Base-by-base conservation (phyloP, 495 filamentous ascomycete genomes). In the Penicillium bovifimosum region DNA sequence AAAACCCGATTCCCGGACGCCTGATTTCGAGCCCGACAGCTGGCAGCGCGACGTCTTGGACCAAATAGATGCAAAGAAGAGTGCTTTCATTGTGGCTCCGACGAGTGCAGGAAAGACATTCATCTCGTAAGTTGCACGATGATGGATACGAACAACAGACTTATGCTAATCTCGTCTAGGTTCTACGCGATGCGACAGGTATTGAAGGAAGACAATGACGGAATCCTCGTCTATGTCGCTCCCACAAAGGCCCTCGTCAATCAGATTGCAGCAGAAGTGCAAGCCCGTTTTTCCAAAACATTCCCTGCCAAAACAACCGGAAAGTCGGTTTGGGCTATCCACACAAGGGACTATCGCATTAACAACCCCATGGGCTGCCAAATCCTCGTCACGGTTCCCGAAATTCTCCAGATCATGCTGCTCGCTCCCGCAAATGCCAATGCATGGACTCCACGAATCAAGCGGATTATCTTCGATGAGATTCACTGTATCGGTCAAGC, bases 181-280 rank as follows among this genome's bases (percentile, higher is more conserved):
- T 91, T 91, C 68, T 89, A 91, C 57, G 87, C 87, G 0, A 91
- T 91, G 82, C 82, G 85, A 56, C 80, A 88, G 60, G 67, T 90
- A 9, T 73, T 91, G 16, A 69, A 84, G 56, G 75, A 75, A 5
- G 78, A 80, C 46, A 76, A 90, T 55, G 79, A 88, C 28, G 80
- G 80, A 14, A 73, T 91, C 9, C 62, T 91, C 5, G 84, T 91
- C 6, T 91, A 90, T 60, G 81, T 91, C 24, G 87, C 86, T 2
- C 87, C 87, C 1, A 91, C 88, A 1, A 91, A 91, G 65, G 87
- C 87, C 7, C 66, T 91, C 10, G 86, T 91, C 50, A 91, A 91
- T 62, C 87, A 91, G 59, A 90, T 91, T 54, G 87, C 85, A 0
- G 87, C 87, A 6, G 87, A 91, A 64, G 69, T 91, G 6, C 71